phyloP scores from a whole-genome alignment of 1,284 basidiomycete genomes.

The Bjerkandera adusta region DNA sequence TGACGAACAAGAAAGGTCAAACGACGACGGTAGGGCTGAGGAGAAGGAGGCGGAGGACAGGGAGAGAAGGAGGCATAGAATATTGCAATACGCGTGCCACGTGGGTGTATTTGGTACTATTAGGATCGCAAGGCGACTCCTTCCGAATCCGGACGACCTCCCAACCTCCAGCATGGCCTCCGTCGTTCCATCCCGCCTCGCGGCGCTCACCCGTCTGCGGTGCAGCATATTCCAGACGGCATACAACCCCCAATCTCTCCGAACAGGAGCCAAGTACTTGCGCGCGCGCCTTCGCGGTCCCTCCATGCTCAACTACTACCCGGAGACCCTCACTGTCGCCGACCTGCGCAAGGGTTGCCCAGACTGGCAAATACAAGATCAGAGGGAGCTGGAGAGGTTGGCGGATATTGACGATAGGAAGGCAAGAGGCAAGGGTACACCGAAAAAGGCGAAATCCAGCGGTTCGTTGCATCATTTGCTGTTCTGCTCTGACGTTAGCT shows the following conservation, averaged over 20 bases:
- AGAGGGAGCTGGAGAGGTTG: conserved; percentile 61
- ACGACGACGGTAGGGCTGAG: too few species aligned
- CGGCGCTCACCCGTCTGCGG: conserved; percentile 54
- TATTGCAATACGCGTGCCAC: background rate
- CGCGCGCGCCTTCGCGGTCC: conserved; percentile 74
- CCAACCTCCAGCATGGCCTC: conserved; percentile 25
- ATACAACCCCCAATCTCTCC: conserved; percentile 74
- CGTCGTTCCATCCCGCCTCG: conserved; percentile 45
- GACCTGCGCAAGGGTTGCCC: conserved; percentile 48
- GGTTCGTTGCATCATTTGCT: conserved; percentile 40
- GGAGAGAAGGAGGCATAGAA: too few species aligned
- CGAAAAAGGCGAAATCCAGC: conserved; percentile 71
- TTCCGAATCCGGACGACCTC: background rate
- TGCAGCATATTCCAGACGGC: conserved; percentile 80
- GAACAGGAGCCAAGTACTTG: conserved; percentile 86
- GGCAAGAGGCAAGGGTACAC: conserved; percentile 76
- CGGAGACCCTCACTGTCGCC: conserved; percentile 50
- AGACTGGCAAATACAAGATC: conserved; percentile 57
- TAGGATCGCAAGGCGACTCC: conserved; percentile 4
- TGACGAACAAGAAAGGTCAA: too few species aligned
- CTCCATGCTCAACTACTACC: conserved; percentile 78
- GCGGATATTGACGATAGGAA: conserved; percentile 66
- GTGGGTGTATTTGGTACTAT: conserved; percentile 11
- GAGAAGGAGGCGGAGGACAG: too few species aligned
- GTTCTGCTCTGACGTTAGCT: background rate